Evolutionary conservation across 2,329 filamentous ascomycete species (phyloP), one percentile per base, ranked within the genome.

Genomic region (Colletotrichum australisinense): DNA sequence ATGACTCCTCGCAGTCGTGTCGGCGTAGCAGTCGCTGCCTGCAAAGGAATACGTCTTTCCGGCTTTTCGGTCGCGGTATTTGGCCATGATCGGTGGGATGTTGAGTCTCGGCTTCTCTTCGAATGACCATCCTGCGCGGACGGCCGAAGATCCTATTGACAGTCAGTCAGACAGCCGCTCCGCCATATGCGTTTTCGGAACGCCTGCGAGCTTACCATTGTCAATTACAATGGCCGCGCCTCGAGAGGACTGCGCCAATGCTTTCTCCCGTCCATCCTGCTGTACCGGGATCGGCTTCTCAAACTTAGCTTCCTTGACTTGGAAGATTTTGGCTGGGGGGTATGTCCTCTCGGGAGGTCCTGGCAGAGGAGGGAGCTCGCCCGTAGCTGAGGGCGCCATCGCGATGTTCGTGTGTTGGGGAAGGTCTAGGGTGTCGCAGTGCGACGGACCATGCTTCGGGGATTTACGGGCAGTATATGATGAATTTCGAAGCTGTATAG

Each of bases 61-160:
- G 60, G 97, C 86, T 83, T 98, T 99, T 78, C 97, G 93, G 82
- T 99, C 97, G 80, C 95, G 93, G 83, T 98, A 99, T 79, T 96
- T 95, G 76, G 97, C 93, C 91, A 97, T 97, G 76, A 98, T 93
- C 14, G 97, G 96, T 1, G 95, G 94, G 49, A 98, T 88, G 74
- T 90, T 89, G 69, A 98, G 87, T 75, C 94, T 91, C 1, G 97
- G 97, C n/a, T 87, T 86, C 75, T 91, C 86, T 79, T 98, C 96
- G 80, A 97, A 97, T 8, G 95, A 98, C 95, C 96, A 99, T 76
- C 97, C 97, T 66, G 96, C 96, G 83, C 97, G 95, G 73, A 98
- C 91, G 38, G 92, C 88, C 66, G 94, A 97, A 28, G 96, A 97
- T 77, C 97, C 95, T 98, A 78, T 22, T 5, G 28, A 24, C 58